These are phyloP conservation scores for Malassezia obtusa DNA, from an alignment of 1,284 basidiomycete genomes.

Conservation along the genomic window DNA sequence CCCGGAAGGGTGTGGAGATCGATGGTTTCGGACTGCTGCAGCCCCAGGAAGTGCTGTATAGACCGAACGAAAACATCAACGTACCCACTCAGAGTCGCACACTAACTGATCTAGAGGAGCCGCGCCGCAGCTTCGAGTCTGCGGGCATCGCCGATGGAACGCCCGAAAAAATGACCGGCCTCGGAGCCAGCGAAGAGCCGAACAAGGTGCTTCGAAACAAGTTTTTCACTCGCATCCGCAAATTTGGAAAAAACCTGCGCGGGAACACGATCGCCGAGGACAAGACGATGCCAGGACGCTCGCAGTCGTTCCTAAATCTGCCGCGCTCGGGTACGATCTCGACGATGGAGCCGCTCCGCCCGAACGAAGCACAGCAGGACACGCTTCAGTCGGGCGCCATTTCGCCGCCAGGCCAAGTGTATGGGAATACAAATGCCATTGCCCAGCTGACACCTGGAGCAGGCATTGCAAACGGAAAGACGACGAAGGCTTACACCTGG, in stretches of 20 bases:
- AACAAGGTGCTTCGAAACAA: background rate
- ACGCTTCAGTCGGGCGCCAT: background rate
- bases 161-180: background rate
- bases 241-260: background rate
- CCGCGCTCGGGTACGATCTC: background rate
- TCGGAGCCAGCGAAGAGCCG: background rate
- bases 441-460: slow-evolving; percentile 2
- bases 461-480: background rate
- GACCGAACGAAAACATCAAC: slow-evolving; percentile 2
- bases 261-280: background rate
- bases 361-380: background rate
- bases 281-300: background rate
- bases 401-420: background rate
- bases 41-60: slow-evolving; percentile 27
- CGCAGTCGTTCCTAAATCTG: background rate
- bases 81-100: slow-evolving; percentile 26
- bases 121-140: background rate
- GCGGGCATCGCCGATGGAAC: background rate
- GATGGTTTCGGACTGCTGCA: slow-evolving; percentile 48
- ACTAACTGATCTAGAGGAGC: background rate
- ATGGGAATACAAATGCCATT: background rate
- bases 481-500: slow-evolving; percentile 9
- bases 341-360: background rate
- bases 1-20: slow-evolving; percentile 59
- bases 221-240: background rate